Conservation (phyloP, 768 basidiomycete species). For the Lactifluus rugatus region DNA sequence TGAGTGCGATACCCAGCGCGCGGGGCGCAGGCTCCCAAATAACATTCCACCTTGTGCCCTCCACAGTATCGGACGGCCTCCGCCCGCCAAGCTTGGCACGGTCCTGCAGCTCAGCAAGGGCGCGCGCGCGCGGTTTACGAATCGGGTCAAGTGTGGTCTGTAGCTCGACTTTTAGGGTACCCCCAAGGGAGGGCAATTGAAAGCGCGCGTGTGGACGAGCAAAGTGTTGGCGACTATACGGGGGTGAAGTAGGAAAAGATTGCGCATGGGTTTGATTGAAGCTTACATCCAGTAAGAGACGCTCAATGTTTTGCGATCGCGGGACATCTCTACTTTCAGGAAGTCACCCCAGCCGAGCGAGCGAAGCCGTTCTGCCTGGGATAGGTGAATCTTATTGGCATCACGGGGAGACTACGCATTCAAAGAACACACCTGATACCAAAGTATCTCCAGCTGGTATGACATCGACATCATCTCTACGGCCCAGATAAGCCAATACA, state of each 20-base stretch:
- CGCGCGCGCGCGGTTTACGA: constrained; percentile 44
- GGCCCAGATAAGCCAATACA: constrained; percentile 6
- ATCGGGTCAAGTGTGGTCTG: constrained; percentile 44
- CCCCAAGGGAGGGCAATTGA: constrained; percentile 54
- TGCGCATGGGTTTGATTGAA: not conserved
- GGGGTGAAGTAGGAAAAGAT: constrained; percentile 2
- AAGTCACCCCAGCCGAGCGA: constrained; percentile 82
- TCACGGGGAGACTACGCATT: not conserved
- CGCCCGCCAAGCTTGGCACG: constrained; percentile 47
- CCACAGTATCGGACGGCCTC: constrained; percentile 62
- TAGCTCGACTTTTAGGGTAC: constrained; percentile 64
- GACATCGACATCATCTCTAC: constrained; percentile 85
- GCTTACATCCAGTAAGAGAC: constrained; percentile 84
- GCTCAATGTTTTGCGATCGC: constrained; percentile 55
- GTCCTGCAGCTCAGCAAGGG: constrained; percentile 54
- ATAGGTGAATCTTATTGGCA: constrained; percentile 2
- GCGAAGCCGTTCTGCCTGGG: constrained; percentile 60
- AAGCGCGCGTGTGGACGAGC: constrained; percentile 25
- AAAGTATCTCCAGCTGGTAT: constrained; percentile 85
- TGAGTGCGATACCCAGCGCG: constrained; percentile 52
- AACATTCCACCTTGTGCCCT: constrained; percentile 58
- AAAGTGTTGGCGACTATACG: constrained; percentile 33
- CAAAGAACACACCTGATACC: constrained; percentile 48
- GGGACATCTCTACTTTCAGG: constrained; percentile 58
- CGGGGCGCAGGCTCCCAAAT: constrained; percentile 68